phyloP scores from a whole-genome alignment of 83 land plant genomes.

The Diphasiastrum complanatum region DNA sequence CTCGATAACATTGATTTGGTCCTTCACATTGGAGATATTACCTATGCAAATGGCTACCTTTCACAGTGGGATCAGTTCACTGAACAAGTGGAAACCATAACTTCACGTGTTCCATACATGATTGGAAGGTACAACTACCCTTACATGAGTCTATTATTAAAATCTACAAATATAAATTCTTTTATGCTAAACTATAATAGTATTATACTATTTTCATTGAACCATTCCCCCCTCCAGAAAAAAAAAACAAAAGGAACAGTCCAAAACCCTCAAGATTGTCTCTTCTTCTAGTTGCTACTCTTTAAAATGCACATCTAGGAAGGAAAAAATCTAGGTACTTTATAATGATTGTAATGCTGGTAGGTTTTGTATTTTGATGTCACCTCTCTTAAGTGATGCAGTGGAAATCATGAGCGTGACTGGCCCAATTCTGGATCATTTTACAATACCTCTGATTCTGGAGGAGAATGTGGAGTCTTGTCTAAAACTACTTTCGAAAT shows the following conservation, averaged over 20 bases:
- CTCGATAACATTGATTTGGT: slow-evolving; percentile 63
- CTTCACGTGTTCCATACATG: slow-evolving; percentile 85
- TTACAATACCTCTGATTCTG: slow-evolving; percentile 72
- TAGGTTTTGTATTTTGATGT: no score
- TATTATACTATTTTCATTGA: no score
- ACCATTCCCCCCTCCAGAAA: no score
- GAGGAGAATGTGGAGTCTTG: slow-evolving; percentile 96
- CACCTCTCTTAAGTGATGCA: no score
- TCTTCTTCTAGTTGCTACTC: no score
- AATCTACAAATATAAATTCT: no score
- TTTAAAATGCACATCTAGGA: no score
- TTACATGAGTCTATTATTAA: no score
- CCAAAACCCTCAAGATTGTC: not conserved
- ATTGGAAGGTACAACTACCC: slow-evolving; percentile 91
- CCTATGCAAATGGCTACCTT: slow-evolving; percentile 78
- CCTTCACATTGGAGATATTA: slow-evolving; percentile 76
- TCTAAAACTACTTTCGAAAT: slow-evolving; percentile 72
- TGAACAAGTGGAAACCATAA: slow-evolving; percentile 68
- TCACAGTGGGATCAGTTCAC: slow-evolving; percentile 95
- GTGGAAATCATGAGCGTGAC: slow-evolving; percentile 98
- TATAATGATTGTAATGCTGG: no score
- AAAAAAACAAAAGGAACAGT: no score
- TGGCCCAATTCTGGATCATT: slow-evolving; percentile 92
- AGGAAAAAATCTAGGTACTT: no score
- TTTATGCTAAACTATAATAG: no score